Evolutionary conservation across 345 rosid species (phyloP), one percentile per base, ranked within the genome.

Genomic region (Anacardium occidentale): DNA sequence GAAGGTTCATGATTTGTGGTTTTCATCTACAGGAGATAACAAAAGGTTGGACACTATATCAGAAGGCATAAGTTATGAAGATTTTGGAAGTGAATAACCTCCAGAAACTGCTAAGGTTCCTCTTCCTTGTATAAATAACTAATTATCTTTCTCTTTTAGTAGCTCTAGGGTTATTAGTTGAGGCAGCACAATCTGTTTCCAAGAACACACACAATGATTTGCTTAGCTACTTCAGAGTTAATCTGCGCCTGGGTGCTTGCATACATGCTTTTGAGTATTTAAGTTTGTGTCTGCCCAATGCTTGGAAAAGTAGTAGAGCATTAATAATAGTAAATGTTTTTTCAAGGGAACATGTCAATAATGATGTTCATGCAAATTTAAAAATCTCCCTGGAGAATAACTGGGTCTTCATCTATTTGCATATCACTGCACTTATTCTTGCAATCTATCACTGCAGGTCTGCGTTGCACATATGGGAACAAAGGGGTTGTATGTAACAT

Each of bases 11-110:
- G 64, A 75, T 72, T 26, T 40, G 25, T 42, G 75, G 66, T 37
- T 74, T 26, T 78, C 78, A 76, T 68, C 64, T 78, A 83, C 64
- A 91, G 96, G 87, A 68, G 96, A 89, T 64, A 85, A 80, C 76
- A 90, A 77, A 79, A 88, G 93, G 84, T 79, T 92, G 85, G 97
- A 90, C 68, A 83, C 93, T 55, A 90, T 94, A 80, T 88, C 94
- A 40, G 98, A 94, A 87, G 89, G 97, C 75, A 78, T 92, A 83
- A 90, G 88, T 84, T 90, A 85, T 74, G 95, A 92, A 32, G 88
- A 85, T 56, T 83, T 88, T 71, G 88, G 91, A 73, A 90, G 89
- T 79, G 89, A 88, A 77, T 92, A 88, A 77, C 69, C 44, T 12
- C 37, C 26, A 26, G 61, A 62, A 44, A 15, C 25, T 60, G 76